Evolutionary conservation across 768 basidiomycete species (phyloP), one percentile per base, ranked within the genome.

Genomic region (Leccinum imitatum): DNA sequence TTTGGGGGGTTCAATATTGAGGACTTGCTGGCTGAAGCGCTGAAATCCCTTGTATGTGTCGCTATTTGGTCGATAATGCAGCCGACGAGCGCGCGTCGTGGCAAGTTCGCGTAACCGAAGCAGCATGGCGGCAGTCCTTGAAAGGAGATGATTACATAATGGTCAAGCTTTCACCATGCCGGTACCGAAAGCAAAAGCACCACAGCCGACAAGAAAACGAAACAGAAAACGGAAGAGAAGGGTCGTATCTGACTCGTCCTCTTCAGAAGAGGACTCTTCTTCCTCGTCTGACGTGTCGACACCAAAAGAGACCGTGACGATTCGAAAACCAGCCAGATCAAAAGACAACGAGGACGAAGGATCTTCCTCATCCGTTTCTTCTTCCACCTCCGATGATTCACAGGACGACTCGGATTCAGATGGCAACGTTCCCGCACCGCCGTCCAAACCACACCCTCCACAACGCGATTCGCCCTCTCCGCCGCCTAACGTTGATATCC

Each of bases 181-280:
- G 17, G 17, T 0, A 39, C 39, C 39, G 17, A 39, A 39, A 39
- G 17, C 39, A 9, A n/a, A n/a, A 41, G 17, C 41, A 41, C 69
- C 30, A 9, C 69, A 76, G 54, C 64, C 33, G 53, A 65, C 78
- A 17, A 76, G 80, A 65, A 84, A 81, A 71, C 71, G 83, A 53
- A 78, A 72, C 35, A 77, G 84, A 61, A 85, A 86, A 67, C 76
- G 84, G 17, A 84, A 84, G 63, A 77, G 83, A 77, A 78, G 82
- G 54, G 75, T 80, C 10, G 75, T 68, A 0, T 81, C 78, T 0
- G 74, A 78, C 9, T 75, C 76, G 2, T 78, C 77, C 1, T 79
- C 78, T 23, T 83, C 79, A 10, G 79, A 78, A 21, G 64, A 65
- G 1, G 56, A 60, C 25, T 56, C 66, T 25, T 64, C 63, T n/a